Evolutionary conservation across 2,329 filamentous ascomycete species (phyloP), one percentile per base, ranked within the genome.

Genomic region (Arthrobotrys sinensis): DNA sequence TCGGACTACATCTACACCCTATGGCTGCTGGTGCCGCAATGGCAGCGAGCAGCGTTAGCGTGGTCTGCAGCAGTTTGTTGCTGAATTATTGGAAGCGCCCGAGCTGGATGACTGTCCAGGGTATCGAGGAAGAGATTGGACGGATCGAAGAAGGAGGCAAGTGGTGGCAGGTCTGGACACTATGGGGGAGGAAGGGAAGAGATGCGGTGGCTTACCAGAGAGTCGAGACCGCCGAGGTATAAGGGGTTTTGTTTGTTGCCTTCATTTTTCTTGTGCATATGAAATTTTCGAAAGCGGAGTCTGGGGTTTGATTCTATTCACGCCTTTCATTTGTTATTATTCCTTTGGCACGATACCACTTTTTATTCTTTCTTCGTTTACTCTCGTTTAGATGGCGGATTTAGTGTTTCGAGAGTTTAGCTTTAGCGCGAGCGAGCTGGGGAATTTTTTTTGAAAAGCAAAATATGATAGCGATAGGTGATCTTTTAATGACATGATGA

Each of bases 21-120:
- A 95, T 98, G 91, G 94, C 94, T 62, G 96, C 96, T 0, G 94
- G 94, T 19, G 93, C 93, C 2, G 96, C 96, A 62, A 98, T 99
- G 94, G 95, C 94, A 0, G 90, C 89, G 80, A 96, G 92, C 73
- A 95, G 92, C 80, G 93, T 99, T 55, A 96, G 92, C 76, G 96
- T 99, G 3, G 95, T 98, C 0, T 87, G 91, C 4, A 94, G 91
- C 84, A 93, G 91, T 81, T 86, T 99, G 70, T 87, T 97, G 45
- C 87, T 99, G 79, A 96, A 93, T 83, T 91, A 93, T 83, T 98
- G 95, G 94, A 89, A 87, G 80, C 87, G 94, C 14, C 96, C 96
- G 0, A 85, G 85, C 34, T 98, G 94, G 94, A 95, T 98, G 92
- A 89, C 93, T 53, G 89, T 92, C 80, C 88, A 89, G 5, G 86